A percentile compares a stretch with the other conserved stretches of the same genome.
phyloP scores from a whole-genome alignment of 2,329 filamentous ascomycete genomes.

The Trichoderma semiorbis region DNA sequence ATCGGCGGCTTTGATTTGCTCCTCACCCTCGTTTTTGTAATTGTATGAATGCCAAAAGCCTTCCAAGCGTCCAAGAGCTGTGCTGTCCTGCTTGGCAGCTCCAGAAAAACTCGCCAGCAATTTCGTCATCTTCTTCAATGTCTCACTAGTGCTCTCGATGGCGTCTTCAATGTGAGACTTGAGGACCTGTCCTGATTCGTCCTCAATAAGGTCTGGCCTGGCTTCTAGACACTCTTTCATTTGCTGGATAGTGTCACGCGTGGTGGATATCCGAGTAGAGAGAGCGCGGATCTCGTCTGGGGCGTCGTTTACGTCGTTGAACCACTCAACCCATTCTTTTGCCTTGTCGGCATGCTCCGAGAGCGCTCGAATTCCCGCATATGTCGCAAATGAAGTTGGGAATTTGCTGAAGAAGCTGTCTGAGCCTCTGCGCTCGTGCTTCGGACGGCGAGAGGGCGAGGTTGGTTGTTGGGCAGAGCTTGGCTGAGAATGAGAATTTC shows the following conservation, averaged over 20 bases:
- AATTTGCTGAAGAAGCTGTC: constrained; percentile 19
- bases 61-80: constrained; percentile 24
- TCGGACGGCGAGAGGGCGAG: not conserved
- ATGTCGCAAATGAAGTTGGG: constrained; percentile 27
- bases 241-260: constrained; percentile 32
- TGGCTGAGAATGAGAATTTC: not conserved
- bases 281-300: constrained; percentile 31
- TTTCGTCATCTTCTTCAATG: constrained; percentile 30
- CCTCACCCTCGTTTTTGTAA: constrained; percentile 32
- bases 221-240: constrained; percentile 30
- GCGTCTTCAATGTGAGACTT: constrained; percentile 30
- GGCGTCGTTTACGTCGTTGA: constrained; percentile 31
- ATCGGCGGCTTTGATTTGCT: constrained; percentile 32
- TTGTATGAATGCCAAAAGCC: constrained; percentile 35
- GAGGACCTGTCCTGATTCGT: constrained; percentile 28
- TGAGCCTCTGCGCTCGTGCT: constrained; percentile 1
- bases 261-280: constrained; percentile 27
- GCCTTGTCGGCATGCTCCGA: constrained; percentile 31
- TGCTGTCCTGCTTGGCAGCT: constrained; percentile 21
- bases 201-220: constrained; percentile 31
- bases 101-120: constrained; percentile 30
- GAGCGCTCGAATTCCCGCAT: constrained; percentile 27
- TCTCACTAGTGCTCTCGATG: constrained; percentile 27
- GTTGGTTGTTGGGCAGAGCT: not conserved
- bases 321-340: constrained; percentile 35